These are phyloP conservation scores for Oenanthe sinensis DNA, from an alignment of 129 eudicot genomes.

Conservation along the genomic window DNA sequence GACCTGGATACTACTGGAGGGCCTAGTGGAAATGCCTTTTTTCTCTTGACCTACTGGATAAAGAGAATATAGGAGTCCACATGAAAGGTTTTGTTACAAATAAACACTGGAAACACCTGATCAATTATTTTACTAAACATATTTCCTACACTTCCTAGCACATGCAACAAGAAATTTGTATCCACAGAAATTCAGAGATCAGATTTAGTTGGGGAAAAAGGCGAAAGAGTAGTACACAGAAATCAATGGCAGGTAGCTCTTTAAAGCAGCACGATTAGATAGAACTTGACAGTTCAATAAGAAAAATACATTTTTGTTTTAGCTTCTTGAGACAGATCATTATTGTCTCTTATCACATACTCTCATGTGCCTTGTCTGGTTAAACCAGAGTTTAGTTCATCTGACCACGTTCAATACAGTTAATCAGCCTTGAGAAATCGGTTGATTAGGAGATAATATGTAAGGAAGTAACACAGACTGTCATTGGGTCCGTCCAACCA, in stretches of 20 bases:
- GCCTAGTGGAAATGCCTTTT: background rate
- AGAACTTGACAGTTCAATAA: background rate
- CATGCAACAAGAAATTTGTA: background rate
- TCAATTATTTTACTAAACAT: background rate
- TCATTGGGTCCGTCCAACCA: background rate
- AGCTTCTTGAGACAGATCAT: conserved; percentile 2
- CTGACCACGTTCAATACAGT: background rate
- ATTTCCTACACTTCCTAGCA: background rate
- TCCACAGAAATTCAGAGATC: background rate
- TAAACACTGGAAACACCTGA: background rate
- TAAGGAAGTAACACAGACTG: background rate
- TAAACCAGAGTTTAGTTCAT: background rate
- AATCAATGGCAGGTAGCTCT: background rate
- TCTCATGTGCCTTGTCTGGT: conserved; percentile 6
- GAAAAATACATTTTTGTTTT: background rate
- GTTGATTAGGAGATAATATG: background rate
- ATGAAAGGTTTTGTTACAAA: background rate
- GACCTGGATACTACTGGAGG: background rate
- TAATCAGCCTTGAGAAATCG: background rate
- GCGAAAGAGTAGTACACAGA: background rate
- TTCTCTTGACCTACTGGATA: background rate
- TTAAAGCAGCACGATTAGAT: background rate
- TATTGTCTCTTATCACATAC: background rate
- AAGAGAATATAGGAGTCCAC: background rate
- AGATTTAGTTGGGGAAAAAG: background rate